Evolutionary conservation across 1,139 yeast species (phyloP), one percentile per base, ranked within the genome.

Genomic region (Yamadazyma jaroonii): DNA sequence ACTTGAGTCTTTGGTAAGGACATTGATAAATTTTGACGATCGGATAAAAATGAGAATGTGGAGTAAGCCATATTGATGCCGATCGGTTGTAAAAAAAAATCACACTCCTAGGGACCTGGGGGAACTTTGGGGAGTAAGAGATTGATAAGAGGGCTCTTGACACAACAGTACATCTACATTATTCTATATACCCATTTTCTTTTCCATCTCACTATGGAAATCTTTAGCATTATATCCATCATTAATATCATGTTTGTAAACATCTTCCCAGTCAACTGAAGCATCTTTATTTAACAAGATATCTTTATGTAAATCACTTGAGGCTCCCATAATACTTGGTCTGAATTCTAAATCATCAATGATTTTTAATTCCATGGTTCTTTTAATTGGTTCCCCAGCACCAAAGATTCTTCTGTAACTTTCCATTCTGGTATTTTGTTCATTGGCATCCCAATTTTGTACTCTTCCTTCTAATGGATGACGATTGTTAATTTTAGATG

Each of bases 191-290:
- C 84, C 82, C 69, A 84, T 64, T 42, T 71, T 72, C 54, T 66
- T 74, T 57, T 85, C 94, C 70, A 88, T 71, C 50, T 84, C 90
- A 22, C 79, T 57, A 57, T 87, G 96, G 64, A 82, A 73, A 48
- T 78, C 84, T 46, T 53, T 53, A 15, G 61, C 68, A 34, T 57
- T 53, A 28, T 55, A 52, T 1, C 70, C 71, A 31, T 59, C 51
- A 37, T 71, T 78, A 31, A 72, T 59, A n/a, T 74, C 79, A 40
- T 67, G 67, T 36, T 75, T 70, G 60, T 89, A 92, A 14, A 92
- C 73, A 56, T 94, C 98, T 55, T 92, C 97, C 97, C 97, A 92
- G 50, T 88, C 96, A 32, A 92, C 65, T 10, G 77, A 62, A 15
- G 81, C 62, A 45, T 92, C 97, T 50, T 76, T 81, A 63, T 86